These are phyloP conservation scores for Aspergillus clavatus DNA, from an alignment of 2,329 filamentous ascomycete species.

Conservation along the genomic window DNA sequence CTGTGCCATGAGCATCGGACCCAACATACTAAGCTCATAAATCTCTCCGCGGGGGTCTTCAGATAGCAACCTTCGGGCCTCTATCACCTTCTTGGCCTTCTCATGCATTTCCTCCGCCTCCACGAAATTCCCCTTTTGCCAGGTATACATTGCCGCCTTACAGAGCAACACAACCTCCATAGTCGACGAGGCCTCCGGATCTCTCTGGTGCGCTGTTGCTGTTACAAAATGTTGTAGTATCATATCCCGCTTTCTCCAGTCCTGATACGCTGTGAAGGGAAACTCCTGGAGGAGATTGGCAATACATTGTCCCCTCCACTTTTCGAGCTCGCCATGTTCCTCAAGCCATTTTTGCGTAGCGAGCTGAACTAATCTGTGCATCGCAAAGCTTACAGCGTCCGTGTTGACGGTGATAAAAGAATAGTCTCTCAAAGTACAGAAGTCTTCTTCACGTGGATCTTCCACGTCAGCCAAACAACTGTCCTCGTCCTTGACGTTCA, in stretches of 20 bases:
- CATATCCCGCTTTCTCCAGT: constrained; percentile 20
- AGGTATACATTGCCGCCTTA: constrained; percentile 7
- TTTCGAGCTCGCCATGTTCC: constrained; percentile 16
- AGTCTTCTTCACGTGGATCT: constrained; percentile 19
- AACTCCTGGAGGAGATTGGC: constrained; percentile 15
- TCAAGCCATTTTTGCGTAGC: constrained; percentile 24
- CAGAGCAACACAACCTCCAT: constrained; percentile 5
- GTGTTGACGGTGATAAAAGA: constrained; percentile 16
- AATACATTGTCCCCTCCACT: constrained; percentile 24
- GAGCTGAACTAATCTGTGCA: constrained; percentile 27
- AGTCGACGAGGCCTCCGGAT: constrained; percentile 2
- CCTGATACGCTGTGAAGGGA: constrained; percentile 19
- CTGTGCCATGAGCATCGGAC: too few species aligned
- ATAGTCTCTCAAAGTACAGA: constrained; percentile 16
- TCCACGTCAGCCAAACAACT: constrained; percentile 1
- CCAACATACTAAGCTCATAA: too few species aligned
- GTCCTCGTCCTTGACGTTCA: too few species aligned
- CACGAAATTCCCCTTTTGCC: constrained; percentile 1
- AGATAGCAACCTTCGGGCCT: too few species aligned
- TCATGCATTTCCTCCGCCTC: background rate
- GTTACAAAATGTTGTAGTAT: constrained; percentile 24
- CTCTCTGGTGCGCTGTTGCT: constrained; percentile 11
- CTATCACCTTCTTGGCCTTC: background rate
- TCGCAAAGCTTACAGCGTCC: constrained; percentile 14
- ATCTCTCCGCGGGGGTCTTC: too few species aligned